A percentile compares a stretch with the other conserved stretches of the same genome.
phyloP scores from a whole-genome alignment of 345 rosid genomes.

The Eucalyptus sp. region DNA sequence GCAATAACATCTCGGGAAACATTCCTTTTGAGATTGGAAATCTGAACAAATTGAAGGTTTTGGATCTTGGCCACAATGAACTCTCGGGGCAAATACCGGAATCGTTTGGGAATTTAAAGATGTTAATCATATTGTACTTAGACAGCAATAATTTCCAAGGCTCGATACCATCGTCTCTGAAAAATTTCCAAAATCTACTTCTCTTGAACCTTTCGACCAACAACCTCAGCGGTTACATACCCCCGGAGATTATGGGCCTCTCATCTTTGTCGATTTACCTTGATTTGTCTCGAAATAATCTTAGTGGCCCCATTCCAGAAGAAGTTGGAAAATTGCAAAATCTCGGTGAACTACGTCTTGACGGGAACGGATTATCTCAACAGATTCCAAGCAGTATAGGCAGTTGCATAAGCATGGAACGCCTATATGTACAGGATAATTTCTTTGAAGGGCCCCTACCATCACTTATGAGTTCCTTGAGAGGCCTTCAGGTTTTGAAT shows the following conservation, averaged over 20 bases:
- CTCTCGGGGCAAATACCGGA: not conserved
- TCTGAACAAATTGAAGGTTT: rapidly evolving
- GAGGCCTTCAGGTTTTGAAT: no score
- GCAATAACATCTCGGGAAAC: not conserved
- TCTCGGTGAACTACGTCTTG: no score
- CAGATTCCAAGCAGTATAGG: no score
- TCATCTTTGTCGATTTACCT: not conserved
- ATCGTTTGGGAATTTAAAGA: not conserved
- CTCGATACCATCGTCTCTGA: not conserved
- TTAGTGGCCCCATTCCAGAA: not conserved
- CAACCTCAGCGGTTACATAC: not conserved
- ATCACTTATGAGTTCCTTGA: no score
- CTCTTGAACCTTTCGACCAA: not conserved
- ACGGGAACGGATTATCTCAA: no score
- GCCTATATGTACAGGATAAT: no score
- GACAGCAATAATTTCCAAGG: rapidly evolving
- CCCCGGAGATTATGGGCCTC: not conserved
- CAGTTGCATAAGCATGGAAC: no score
- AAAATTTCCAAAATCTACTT: not conserved
- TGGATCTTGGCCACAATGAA: rapidly evolving
- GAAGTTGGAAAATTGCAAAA: not conserved
- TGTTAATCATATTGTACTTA: rapidly evolving
- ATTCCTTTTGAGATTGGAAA: not conserved
- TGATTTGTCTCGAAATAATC: not conserved
- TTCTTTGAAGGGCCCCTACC: no score